Evolutionary conservation across 495 filamentous ascomycete species (phyloP).

Genomic region (Pyrenula aspistea): DNA sequence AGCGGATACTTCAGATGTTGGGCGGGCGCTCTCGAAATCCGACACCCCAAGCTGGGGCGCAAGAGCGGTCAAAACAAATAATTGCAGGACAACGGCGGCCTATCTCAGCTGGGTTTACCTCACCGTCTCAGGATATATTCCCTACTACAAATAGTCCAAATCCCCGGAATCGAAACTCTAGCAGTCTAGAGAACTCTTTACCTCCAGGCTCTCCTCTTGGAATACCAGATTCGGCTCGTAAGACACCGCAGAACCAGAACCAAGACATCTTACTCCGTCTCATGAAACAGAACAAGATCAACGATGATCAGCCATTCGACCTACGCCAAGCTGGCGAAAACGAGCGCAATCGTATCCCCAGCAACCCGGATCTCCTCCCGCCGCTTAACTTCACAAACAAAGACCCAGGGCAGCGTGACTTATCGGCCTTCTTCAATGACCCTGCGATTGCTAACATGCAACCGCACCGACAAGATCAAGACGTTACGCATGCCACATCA

Average conservation of each 20-base stretch:
- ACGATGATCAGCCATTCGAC: slow-evolving; percentile 10
- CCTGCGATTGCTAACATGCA: slow-evolving; percentile 35
- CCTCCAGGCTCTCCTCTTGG: slow-evolving; percentile 10
- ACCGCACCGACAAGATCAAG: slow-evolving; percentile 23
- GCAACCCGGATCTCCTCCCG: slow-evolving; percentile 23
- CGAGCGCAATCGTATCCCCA: slow-evolving; percentile 18
- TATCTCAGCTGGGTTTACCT: slow-evolving; percentile 6
- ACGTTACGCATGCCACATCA: slow-evolving; percentile 3
- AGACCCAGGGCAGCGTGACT: slow-evolving; percentile 10
- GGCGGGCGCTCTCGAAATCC: slow-evolving; percentile 33
- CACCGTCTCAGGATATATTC: slow-evolving; percentile 20
- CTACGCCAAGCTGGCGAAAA: slow-evolving; percentile 11
- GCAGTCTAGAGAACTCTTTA: slow-evolving; percentile 9
- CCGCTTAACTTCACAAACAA: slow-evolving; percentile 30
- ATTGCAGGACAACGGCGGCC: slow-evolving; percentile 20
- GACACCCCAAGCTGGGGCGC: slow-evolving; percentile 26
- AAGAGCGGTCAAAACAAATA: slow-evolving; percentile 18
- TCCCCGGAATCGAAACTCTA: slow-evolving; percentile 18
- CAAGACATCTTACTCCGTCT: slow-evolving; percentile 37
- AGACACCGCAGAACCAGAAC: slow-evolving; percentile 28
- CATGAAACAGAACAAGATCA: slow-evolving; percentile 37
- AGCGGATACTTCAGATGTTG: slow-evolving; percentile 77
- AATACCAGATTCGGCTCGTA: slow-evolving; percentile 21
- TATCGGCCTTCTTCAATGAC: slow-evolving; percentile 31
- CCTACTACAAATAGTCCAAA: slow-evolving; percentile 21